Evolutionary conservation across 2,329 filamentous ascomycete species (phyloP).

Genomic region (Trichoderma guizhouense): DNA sequence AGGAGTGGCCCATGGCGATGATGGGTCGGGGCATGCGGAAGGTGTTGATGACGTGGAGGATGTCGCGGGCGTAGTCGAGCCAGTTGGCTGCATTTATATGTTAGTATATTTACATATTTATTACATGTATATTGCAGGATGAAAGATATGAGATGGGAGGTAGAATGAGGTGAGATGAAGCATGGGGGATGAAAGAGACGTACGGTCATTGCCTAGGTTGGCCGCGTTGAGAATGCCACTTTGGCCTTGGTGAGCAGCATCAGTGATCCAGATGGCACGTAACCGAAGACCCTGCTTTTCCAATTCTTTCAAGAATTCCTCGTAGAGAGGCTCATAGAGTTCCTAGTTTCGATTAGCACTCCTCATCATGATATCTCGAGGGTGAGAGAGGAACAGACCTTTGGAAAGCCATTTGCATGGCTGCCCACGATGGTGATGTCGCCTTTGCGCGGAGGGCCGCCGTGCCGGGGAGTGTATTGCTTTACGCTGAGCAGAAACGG

Average conservation of each 20-base stretch:
- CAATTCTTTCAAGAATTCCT: constrained; percentile 65
- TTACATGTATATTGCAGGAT: background rate
- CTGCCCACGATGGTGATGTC: constrained; percentile 83
- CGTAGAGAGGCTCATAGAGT: constrained; percentile 89
- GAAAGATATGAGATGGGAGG: background rate
- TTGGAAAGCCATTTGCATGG: constrained; percentile 91
- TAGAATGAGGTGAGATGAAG: too few relatives aligned
- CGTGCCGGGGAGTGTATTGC: constrained; percentile 78
- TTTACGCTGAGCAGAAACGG: constrained; percentile 73
- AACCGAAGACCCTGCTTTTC: constrained; percentile 63
- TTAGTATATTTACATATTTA: background rate
- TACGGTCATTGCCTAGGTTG: constrained; percentile 79
- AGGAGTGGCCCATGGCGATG: constrained; percentile 83
- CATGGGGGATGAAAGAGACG: constrained; percentile 27
- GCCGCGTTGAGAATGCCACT: constrained; percentile 75
- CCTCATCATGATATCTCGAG: rapidly evolving
- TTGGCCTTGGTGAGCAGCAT: constrained; percentile 80
- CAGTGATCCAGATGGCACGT: constrained; percentile 83
- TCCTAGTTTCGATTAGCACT: constrained; percentile 51
- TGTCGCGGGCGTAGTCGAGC: constrained; percentile 81
- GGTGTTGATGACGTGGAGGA: constrained; percentile 79
- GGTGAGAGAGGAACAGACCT: constrained; percentile 48
- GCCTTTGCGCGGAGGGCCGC: constrained; percentile 63
- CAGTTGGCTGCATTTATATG: constrained; percentile 78
- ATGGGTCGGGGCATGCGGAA: constrained; percentile 79